These are phyloP conservation scores for Echinosophora koreensis DNA, from an alignment of 306 rosid genomes.

Conservation along the genomic window DNA sequence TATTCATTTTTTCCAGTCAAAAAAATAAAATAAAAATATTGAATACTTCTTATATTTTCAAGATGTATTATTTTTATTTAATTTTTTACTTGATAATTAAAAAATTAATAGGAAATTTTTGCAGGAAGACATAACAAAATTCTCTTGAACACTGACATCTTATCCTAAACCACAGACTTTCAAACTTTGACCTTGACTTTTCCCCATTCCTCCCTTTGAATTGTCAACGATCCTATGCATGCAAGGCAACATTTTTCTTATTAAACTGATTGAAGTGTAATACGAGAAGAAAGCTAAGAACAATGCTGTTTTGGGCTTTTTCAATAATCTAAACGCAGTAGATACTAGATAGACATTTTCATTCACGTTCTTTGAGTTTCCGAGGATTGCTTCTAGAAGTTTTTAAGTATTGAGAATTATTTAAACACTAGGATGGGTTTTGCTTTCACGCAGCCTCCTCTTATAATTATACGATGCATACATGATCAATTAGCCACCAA, in stretches of 20 bases:
- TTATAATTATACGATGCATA: too few species aligned
- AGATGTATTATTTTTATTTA: too few species aligned
- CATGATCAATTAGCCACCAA: not conserved
- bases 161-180: constrained; percentile 46
- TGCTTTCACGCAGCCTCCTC: not conserved
- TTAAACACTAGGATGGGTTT: not conserved
- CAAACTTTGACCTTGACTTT: constrained; percentile 57
- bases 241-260: not conserved
- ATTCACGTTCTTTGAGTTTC: not conserved
- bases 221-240: constrained; percentile 39
- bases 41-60: too few species aligned
- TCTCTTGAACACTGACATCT: constrained; percentile 12
- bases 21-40: too few species aligned
- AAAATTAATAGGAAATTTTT: too few species aligned
- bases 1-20: too few species aligned
- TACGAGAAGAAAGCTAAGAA: too few species aligned
- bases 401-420: too few species aligned
- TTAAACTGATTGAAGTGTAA: not conserved
- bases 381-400: too few species aligned
- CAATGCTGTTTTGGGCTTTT: not conserved
- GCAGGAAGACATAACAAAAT: not conserved
- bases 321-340: not conserved
- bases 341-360: not conserved
- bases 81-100: too few species aligned
- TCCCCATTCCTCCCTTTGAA: not conserved